Evolutionary conservation across 176 grass and related monocot genomes (phyloP), one percentile per base, ranked within the genome.

Genomic region (Thalia dealbata): DNA sequence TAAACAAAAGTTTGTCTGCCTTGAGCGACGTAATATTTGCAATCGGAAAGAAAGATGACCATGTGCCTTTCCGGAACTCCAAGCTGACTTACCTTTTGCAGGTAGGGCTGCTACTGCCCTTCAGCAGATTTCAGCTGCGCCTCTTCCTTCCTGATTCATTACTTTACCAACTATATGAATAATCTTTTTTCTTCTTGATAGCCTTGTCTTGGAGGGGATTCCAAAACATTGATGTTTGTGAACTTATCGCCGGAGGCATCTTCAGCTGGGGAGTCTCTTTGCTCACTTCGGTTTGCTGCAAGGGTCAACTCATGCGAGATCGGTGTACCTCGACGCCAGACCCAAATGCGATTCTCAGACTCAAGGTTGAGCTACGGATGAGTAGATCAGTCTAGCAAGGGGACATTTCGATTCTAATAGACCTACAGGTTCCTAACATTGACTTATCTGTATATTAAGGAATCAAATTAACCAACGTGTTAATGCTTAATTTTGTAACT

Each of bases 131-230:
- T 3, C 7, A 19, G 7, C 23, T 3, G 7, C 3, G 14, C 42
- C 4, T 18, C 6, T 67, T 19, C 32, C 8, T 14, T 9, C 16
- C 3, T 48, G 67, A 23, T 0, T 13, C 8, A 44, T 12, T 46
- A 7, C 23, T 23, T 43, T 23, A 69, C 21, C 42, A 11, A 50
- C 19, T 63, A 22, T 24, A 14, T 64, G 67, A 46, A 10, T n/a
- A n/a, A 45, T 29, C 45, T 67, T 52, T 19, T 38, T 38, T 76
- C 78, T 38, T 8, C 29, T 14, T 66, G 50, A 81, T 80, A 93
- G 90, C 95, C 90, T 73, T 97, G 95, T 76, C 88, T 97, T 58
- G 95, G 95, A 10, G 95, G 95, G 6, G 95, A 97, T 55, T 92
- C 95, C 0, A 97, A 97, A 64, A 92, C 95, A 10, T 71, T 97